Evolutionary conservation across 768 basidiomycete species (phyloP), one percentile per base, ranked within the genome.

Genomic region (Russula compacta): DNA sequence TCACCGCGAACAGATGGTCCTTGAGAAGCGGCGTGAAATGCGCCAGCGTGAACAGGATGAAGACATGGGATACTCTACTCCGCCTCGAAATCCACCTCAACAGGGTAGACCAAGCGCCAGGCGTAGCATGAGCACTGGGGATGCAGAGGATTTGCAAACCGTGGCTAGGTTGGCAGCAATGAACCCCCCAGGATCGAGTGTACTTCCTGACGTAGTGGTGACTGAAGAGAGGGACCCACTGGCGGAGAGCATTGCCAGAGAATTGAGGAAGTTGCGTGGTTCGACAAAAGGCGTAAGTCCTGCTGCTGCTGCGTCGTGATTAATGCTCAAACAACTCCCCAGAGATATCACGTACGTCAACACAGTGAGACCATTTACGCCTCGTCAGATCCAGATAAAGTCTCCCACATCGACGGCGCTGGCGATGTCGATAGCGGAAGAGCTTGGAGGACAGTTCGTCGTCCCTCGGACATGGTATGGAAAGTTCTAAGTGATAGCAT

Each of bases 401-500:
- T 92, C 48, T 80, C 84, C 6, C 89, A 92, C 70, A 77, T 83
- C 70, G 77, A 78, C 51, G 79, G 82, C 29, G 87, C 88, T 43
- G 92, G 93, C 15, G 95, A 95, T 71, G 77, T 95, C 32, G 85
- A 93, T 68, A 74, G 77, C 29, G 91, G 92, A 1, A 82, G 76
- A 69, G 92, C 94, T 5, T 98, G 95, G 95, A 81, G 86, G 69
- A 79, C 85, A 14, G 86, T 98, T 35, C 80, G 92, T 66, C 77
- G 93, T 24, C 93, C 95, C 10, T 95, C 93, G 2, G 94, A 98
- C 69, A 95, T 98, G 89, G 95, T 95, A 66, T 58, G 81, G 5
- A 33, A 40, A 39, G 14, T 44, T 57, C 19, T 9, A 17, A 56
- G 29, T 33, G 35, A 32, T 2, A 6, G 12, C 48, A 46, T 24